Base-by-base conservation (phyloP, 129 eudicot genomes). In the Pseudognaphalium luteoalbum region DNA sequence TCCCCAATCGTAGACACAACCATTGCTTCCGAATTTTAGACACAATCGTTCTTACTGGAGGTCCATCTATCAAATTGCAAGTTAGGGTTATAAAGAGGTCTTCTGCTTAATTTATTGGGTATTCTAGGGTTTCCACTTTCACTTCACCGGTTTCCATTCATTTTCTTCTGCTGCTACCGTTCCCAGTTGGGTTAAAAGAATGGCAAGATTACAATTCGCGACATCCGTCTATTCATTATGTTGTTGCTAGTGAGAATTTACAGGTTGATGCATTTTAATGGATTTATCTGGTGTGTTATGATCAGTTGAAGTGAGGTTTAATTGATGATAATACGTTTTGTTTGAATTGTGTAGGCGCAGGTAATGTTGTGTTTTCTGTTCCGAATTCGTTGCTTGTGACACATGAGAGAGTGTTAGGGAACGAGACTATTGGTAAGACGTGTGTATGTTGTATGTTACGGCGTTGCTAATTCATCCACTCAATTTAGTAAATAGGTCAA, bases 391-490 rank as follows among this genome's bases (percentile, higher is more conserved):
- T 88, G 91, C 82, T 88, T 58, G 97, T 94, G 21, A 91, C 98
- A 15, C 91, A 91, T 4, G 98, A 94, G 77, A 85, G 96, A 82
- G 98, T 94, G 65, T 77, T 94, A 86, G 98, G 98, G 35, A 93
- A 91, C 70, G 97, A 93, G 76, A 90, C 89, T 39, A 67, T 93
- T 4, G 98, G 98, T 91, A 87, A 83, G 73, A 51, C 67, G 29
- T 76, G 73, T 61, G 42, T 51, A 66, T 76, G 37, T 8, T 61
- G 42, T 51, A 66, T 76, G 37, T 8, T 22, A n/a, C 66, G 73
- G 20, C 47, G 32, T 76, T 62, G 4, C 28, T 33, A 57, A 19
- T 57, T 57, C 32, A 72, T 35, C 39, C 61, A 61, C 44, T 42
- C 30, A 30, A 16, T 17, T 60, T 34, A 73, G 69, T 22, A 59